Conservation (phyloP, 1,284 basidiomycete species). For the Ceratobasidium sp. region DNA sequence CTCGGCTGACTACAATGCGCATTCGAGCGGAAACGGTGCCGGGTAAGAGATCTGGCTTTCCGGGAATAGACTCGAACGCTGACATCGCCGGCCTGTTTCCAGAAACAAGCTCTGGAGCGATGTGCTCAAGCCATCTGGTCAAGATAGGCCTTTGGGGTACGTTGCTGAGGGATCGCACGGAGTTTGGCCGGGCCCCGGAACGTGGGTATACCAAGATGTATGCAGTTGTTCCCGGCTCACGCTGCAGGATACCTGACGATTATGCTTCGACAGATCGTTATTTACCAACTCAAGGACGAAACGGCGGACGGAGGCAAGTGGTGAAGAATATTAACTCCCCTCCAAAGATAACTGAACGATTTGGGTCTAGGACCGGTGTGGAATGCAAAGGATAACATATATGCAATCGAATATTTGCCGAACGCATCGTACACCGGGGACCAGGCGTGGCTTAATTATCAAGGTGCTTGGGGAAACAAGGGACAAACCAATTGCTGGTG, state of each 20-base stretch:
- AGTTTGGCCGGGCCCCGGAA: slow-evolving; percentile 36
- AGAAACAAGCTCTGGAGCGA: slow-evolving; percentile 40
- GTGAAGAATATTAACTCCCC: not conserved
- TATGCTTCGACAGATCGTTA: slow-evolving; percentile 4
- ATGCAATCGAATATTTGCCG: slow-evolving; percentile 33
- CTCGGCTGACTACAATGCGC: slow-evolving; percentile 43
- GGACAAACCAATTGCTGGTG: slow-evolving; percentile 39
- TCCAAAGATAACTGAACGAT: not conserved
- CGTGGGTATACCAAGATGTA: slow-evolving; percentile 20
- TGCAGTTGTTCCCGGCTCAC: too few relatives aligned
- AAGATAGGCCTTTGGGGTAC: slow-evolving; percentile 41
- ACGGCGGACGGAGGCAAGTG: slow-evolving; percentile 35
- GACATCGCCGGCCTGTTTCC: not conserved
- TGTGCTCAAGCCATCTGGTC: slow-evolving; percentile 37
- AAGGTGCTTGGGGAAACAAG: slow-evolving; percentile 41
- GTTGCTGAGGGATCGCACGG: slow-evolving; percentile 40
- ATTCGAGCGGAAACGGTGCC: slow-evolving; percentile 34
- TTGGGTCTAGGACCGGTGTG: slow-evolving; percentile 11
- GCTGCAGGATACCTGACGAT: not conserved
- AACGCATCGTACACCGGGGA: slow-evolving; percentile 23
- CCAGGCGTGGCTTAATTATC: slow-evolving; percentile 38
- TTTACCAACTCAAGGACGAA: slow-evolving; percentile 40
- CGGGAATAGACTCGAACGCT: not conserved
- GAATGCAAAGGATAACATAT: slow-evolving; percentile 39
- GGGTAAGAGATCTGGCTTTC: slow-evolving; percentile 16